These are phyloP conservation scores for Daedalea quercina DNA, from an alignment of 768 basidiomycete genomes.

Conservation along the genomic window DNA sequence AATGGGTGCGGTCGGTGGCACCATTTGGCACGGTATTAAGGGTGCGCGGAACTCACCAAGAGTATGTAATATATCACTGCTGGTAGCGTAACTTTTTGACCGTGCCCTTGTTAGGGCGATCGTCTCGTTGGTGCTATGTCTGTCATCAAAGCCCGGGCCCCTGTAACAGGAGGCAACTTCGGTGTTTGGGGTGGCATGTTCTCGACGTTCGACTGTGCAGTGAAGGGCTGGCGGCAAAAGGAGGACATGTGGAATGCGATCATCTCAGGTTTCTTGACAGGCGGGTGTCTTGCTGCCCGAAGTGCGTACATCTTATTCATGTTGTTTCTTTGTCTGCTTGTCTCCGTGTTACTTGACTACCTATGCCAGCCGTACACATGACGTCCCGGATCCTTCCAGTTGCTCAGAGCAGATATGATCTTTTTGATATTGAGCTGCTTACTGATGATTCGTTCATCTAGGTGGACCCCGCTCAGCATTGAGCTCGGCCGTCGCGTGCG, in stretches of 20 bases:
- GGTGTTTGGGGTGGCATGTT: constrained; percentile 98
- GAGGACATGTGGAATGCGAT: constrained; percentile 99
- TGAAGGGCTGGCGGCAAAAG: constrained; percentile 95
- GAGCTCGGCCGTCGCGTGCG: constrained; percentile 92
- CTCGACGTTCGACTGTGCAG: constrained; percentile 96
- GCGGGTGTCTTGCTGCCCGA: constrained; percentile 89
- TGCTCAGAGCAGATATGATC: no score
- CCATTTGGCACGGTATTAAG: constrained; percentile 98
- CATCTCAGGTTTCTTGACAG: constrained; percentile 96
- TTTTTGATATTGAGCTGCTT: background rate
- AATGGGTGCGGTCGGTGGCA: constrained; percentile 97
- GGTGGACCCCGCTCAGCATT: constrained; percentile 91
- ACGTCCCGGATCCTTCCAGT: no score
- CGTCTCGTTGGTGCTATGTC: constrained; percentile 90
- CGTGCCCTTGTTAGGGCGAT: constrained; percentile 88
- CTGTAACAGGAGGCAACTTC: constrained; percentile 97
- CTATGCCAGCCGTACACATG: no score
- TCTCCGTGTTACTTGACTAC: background rate
- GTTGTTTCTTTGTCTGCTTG: background rate
- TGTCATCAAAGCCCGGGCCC: constrained; percentile 96
- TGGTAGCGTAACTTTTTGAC: no score
- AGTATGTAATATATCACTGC: no score
- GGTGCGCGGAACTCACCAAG: constrained; percentile 94
- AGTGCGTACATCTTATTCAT: constrained; percentile 48
- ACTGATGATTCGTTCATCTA: constrained; percentile 23